Evolutionary conservation across 2,329 filamentous ascomycete genomes (phyloP), one percentile per base, ranked within the genome.

Genomic region (Fusarium sp.): DNA sequence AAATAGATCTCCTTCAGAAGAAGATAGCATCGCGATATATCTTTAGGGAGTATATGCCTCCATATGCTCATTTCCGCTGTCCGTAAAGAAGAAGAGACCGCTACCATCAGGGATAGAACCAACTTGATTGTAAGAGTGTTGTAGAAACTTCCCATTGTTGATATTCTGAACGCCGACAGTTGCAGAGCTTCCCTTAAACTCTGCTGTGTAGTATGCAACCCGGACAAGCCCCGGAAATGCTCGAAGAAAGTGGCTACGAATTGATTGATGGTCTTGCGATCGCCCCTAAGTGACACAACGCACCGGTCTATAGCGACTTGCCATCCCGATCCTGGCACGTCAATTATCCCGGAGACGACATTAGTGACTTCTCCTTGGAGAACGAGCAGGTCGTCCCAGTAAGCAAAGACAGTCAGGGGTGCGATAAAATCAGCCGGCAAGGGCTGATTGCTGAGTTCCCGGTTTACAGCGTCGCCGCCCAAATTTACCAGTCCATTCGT

Each of bases 91-190:
- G 2, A 55, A 33, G 17, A 39, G 31, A 4, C 31, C 38, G 9
- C 22, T 36, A 6, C 53, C 33, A 39, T 56, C 24, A 1, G 33
- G 43, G 6, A 51, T 18, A 20, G 18, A 18, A 17, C 18, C 20
- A n/a, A 18, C 24, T 15, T 51, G 17, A 7, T 57, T 11, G 20
- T 18, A 34, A 7, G 54, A 52, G 20, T 42, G 39, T 11, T 42
- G 26, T 13, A 34, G 6, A 11, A 20, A 53, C 7, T 53, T 52
- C 1, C 2, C 20, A 13, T 11, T 26, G 5, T 0, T 33, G n/a
- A 28, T 17, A 42, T 43, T 26, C 14, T 58, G 55, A 2, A 54
- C 28, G 15, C 38, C 55, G 33, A 53, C 34, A 24, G 38, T 54
- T 3, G 48, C 31, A 1, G 48, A 43, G 2, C 26, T 20, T 14